Conservation (phyloP, 345 rosid genomes). For the Carallia brachiata region DNA sequence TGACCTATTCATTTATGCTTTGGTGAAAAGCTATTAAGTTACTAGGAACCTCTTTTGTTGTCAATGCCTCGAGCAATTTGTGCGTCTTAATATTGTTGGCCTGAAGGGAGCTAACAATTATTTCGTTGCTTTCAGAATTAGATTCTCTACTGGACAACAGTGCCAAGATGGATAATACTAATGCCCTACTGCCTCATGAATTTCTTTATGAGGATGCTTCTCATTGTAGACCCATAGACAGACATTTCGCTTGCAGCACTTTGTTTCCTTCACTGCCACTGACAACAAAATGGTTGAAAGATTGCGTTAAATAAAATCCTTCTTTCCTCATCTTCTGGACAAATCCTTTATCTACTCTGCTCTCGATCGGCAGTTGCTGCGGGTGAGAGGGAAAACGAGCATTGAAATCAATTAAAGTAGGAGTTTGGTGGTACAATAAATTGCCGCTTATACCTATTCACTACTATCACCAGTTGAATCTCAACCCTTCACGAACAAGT, state of each 20-base stretch:
- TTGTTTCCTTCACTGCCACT: conserved; percentile 72
- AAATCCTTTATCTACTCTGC: too few species aligned
- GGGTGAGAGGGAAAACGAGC: too few species aligned
- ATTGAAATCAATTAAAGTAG: too few species aligned
- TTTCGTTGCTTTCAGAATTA: conserved; percentile 21
- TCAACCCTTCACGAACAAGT: too few species aligned
- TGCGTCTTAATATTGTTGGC: not conserved
- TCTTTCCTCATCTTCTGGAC: too few species aligned
- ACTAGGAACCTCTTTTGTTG: not conserved
- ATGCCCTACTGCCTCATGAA: conserved; percentile 48
- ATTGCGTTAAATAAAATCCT: conserved; percentile 61
- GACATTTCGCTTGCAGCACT: conserved; percentile 45
- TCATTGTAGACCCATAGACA: conserved; percentile 35
- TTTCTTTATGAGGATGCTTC: conserved; percentile 57
- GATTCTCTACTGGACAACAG: conserved; percentile 43
- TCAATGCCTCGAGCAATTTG: not conserved
- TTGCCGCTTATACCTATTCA: too few species aligned
- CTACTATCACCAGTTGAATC: too few species aligned
- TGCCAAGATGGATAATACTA: conserved; percentile 22
- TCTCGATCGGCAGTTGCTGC: too few species aligned
- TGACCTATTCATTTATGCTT: too few species aligned
- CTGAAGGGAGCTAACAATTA: not conserved
- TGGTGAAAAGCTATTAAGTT: too few species aligned
- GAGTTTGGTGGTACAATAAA: too few species aligned
- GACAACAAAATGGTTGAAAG: conserved; percentile 74